Conservation (phyloP, 1,284 basidiomycete species). For the Limonomyces culmigenus region DNA sequence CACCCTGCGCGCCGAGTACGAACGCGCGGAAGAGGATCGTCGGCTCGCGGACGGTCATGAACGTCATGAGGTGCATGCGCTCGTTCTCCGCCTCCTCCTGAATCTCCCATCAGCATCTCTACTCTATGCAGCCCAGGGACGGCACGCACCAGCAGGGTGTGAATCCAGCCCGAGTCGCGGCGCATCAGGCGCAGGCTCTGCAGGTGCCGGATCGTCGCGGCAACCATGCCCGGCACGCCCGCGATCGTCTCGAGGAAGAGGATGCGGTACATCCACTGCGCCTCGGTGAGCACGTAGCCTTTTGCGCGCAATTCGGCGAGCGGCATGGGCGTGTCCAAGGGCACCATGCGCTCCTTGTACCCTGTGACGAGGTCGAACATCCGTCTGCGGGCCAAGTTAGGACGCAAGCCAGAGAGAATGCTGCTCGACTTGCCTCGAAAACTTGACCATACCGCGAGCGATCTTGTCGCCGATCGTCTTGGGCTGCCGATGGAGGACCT, state of each 20-base stretch:
- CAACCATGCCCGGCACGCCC: conserved; percentile 91
- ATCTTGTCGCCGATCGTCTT: conserved; percentile 58
- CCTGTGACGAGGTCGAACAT: conserved; percentile 65
- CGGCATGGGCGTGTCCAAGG: conserved; percentile 40
- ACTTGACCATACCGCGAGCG: conserved; percentile 44
- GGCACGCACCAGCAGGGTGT: conserved; percentile 72
- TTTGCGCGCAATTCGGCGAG: conserved; percentile 54
- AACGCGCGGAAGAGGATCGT: conserved; percentile 64
- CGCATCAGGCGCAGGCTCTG: conserved; percentile 71
- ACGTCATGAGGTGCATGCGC: conserved; percentile 88
- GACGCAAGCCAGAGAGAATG: background rate
- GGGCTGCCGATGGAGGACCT: conserved; percentile 59
- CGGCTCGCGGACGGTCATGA: conserved; percentile 75
- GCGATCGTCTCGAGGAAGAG: conserved; percentile 51
- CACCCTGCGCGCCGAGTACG: conserved; percentile 76
- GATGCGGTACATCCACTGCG: conserved; percentile 44
- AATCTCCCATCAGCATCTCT: no score
- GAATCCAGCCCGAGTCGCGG: conserved; percentile 80
- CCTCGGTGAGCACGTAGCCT: conserved; percentile 57
- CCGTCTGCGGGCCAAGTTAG: conserved; percentile 18
- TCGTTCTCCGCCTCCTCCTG: conserved; percentile 94
- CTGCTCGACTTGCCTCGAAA: conserved; percentile 25
- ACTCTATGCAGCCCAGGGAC: no score
- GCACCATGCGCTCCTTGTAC: conserved; percentile 62
- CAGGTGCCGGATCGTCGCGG: conserved; percentile 73